Evolutionary conservation across 495 filamentous ascomycete genomes (phyloP).

Genomic region (Trichoderma orchidacearum): DNA sequence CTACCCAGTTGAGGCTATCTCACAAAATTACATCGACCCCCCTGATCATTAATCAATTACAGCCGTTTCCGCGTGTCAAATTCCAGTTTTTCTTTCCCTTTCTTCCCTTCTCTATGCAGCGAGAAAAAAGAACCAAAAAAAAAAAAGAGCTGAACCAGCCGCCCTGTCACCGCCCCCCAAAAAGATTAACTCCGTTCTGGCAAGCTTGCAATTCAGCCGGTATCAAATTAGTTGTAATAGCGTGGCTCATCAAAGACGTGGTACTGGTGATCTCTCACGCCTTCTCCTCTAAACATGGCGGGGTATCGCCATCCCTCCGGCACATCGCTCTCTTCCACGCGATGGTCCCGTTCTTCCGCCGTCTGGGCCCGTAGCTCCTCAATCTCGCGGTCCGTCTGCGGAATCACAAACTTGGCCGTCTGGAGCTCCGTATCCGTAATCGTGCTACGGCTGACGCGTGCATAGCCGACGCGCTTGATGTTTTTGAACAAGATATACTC

Average conservation of each 20-base stretch:
- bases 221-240: slow-evolving; percentile 35
- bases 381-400: slow-evolving; percentile 47
- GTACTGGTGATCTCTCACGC: slow-evolving; percentile 80
- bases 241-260: slow-evolving; percentile 94
- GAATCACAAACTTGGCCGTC: slow-evolving; percentile 90
- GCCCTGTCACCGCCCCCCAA: background rate
- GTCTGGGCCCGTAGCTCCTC: slow-evolving; percentile 23
- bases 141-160: background rate
- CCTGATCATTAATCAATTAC: background rate
- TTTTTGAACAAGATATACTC: slow-evolving; percentile 97
- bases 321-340: slow-evolving; percentile 51
- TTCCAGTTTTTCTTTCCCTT: background rate
- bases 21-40: background rate
- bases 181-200: background rate
- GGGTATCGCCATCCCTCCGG: slow-evolving; percentile 73
- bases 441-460: slow-evolving; percentile 71
- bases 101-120: background rate
- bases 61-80: background rate
- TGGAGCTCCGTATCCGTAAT: slow-evolving; percentile 98
- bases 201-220: background rate
- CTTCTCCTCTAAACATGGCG: slow-evolving; percentile 70
- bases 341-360: slow-evolving; percentile 16
- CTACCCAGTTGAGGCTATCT: background rate
- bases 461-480: slow-evolving; percentile 76
- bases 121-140: background rate